These are phyloP conservation scores for Komagataella pseudopastoris DNA, from an alignment of 805 yeast genomes.

Conservation along the genomic window DNA sequence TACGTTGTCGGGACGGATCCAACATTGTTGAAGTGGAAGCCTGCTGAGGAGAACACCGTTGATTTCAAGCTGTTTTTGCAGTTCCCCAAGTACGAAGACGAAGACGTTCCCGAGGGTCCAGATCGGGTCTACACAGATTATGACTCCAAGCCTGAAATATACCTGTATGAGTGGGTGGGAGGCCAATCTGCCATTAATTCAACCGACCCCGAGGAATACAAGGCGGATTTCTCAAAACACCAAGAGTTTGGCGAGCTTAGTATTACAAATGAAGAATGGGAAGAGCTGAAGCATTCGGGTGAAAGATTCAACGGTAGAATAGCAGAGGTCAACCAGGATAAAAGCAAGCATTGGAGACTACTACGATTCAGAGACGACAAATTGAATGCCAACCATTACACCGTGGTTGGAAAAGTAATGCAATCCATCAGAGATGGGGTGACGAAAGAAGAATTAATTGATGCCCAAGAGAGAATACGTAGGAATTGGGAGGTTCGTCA, in stretches of 20 bases:
- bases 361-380: slow-evolving; percentile 91
- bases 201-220: slow-evolving; percentile 14
- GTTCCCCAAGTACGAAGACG: slow-evolving; percentile 47
- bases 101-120: slow-evolving; percentile 50
- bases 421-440: slow-evolving; percentile 83
- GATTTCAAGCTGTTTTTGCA: slow-evolving; percentile 66
- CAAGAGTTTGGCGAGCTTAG: slow-evolving; percentile 53
- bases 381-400: slow-evolving; percentile 69
- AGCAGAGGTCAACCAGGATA: slow-evolving; percentile 68
- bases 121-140: slow-evolving; percentile 67
- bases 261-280: slow-evolving; percentile 70
- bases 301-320: slow-evolving; percentile 86
- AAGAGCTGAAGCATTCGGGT: slow-evolving; percentile 43
- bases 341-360: slow-evolving; percentile 62
- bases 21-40: slow-evolving; percentile 89
- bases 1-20: slow-evolving; percentile 84
- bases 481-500: slow-evolving; percentile 51
- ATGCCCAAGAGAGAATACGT: slow-evolving; percentile 41
- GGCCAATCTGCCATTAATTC: slow-evolving; percentile 6
- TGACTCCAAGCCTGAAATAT: slow-evolving; percentile 62
- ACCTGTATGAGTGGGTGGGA: slow-evolving; percentile 73
- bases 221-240: slow-evolving; percentile 28
- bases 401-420: slow-evolving; percentile 71
- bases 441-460: slow-evolving; percentile 58
- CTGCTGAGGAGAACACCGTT: slow-evolving; percentile 87